Conservation (phyloP, 192 early-diverging fungal species). For the Coemansia umbellata region DNA sequence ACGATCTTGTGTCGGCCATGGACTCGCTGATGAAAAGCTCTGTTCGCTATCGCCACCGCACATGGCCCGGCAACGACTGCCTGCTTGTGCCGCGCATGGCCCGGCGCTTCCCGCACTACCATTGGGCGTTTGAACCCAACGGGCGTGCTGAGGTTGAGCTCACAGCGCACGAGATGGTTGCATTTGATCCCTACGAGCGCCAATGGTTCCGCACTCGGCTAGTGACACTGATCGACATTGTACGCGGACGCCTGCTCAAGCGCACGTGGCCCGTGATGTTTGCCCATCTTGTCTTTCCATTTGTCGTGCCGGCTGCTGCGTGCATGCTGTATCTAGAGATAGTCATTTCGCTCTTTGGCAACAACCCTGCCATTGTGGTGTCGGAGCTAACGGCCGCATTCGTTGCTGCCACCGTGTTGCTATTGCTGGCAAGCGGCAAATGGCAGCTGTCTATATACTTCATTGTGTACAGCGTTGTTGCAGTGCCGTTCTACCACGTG, state of each 20-base stretch:
- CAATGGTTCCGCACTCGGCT: constrained; percentile 49
- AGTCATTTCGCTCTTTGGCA: constrained; percentile 45
- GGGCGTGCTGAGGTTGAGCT: constrained; percentile 40
- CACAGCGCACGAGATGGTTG: constrained; percentile 15
- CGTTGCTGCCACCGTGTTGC: constrained; percentile 26
- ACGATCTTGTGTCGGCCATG: constrained; percentile 34
- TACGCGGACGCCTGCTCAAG: constrained; percentile 28
- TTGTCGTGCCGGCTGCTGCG: constrained; percentile 36
- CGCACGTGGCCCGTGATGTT: constrained; percentile 33
- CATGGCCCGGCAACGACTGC: constrained; percentile 50
- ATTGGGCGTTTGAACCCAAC: constrained; percentile 49
- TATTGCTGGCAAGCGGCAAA: constrained; percentile 19
- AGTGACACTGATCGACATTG: constrained; percentile 38
- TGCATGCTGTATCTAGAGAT: constrained; percentile 52
- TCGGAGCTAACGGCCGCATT: constrained; percentile 47
- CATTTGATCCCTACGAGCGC: constrained; percentile 41
- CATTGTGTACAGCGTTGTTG: constrained; percentile 40
- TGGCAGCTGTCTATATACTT: constrained; percentile 34
- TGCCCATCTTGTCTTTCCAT: constrained; percentile 33
- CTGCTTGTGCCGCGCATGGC: constrained; percentile 41
- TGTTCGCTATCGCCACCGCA: constrained; percentile 35
- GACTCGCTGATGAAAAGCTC: constrained; percentile 43
- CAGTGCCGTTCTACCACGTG: constrained; percentile 41
- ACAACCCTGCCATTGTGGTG: constrained; percentile 46
- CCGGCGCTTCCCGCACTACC: constrained; percentile 26